phyloP scores from a whole-genome alignment of 2,329 filamentous ascomycete genomes.

The Myriosclerotinia curreyana region DNA sequence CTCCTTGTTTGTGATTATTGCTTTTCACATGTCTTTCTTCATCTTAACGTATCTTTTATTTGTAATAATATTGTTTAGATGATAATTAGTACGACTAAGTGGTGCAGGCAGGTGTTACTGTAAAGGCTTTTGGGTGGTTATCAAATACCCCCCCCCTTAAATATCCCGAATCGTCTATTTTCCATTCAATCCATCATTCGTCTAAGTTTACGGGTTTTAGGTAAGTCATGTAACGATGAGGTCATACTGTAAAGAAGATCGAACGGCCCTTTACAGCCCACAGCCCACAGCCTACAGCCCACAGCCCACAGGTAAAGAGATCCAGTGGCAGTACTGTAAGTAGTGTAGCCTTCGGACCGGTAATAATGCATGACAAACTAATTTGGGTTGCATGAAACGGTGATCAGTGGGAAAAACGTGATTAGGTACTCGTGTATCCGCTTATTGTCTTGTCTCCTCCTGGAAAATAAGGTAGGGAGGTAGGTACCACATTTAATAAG shows the following conservation, averaged over 20 bases:
- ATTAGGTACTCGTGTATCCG: not conserved
- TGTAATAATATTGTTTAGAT: not conserved
- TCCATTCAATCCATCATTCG: not conserved
- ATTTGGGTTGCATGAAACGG: slow-evolving; percentile 5
- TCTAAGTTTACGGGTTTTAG: not conserved
- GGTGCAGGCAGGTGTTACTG: no score
- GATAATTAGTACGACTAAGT: not conserved
- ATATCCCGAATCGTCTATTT: not conserved
- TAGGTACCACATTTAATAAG: not conserved
- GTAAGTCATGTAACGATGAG: not conserved
- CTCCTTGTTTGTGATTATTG: not conserved
- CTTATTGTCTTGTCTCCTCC: not conserved
- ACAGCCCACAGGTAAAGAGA: not conserved
- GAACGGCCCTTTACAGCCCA: not conserved
- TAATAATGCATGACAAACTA: not conserved
- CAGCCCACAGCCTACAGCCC: not conserved
- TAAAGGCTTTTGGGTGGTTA: not conserved
- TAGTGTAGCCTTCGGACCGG: not conserved
- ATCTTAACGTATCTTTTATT: slow-evolving; percentile 6
- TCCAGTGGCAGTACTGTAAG: no score
- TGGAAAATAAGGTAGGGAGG: not conserved
- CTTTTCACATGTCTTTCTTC: not conserved
- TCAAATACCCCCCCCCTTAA: not conserved
- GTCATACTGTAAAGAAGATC: not conserved
- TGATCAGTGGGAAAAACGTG: not conserved